phyloP scores from a whole-genome alignment of 352 stramenopile genomes.

The Globisporangium cystogenes region DNA sequence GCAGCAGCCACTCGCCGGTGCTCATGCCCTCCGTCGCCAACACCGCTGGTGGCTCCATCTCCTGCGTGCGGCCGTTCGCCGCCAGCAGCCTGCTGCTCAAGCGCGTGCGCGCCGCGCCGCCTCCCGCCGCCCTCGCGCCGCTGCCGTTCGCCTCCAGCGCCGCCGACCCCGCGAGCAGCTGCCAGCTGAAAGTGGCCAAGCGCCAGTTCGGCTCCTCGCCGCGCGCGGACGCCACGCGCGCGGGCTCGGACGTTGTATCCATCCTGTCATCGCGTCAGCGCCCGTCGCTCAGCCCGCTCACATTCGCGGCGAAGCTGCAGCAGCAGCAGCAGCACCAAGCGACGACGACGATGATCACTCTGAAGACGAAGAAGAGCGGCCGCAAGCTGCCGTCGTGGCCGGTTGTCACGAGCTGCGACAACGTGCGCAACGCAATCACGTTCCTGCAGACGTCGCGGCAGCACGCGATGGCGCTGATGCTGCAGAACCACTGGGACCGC shows the following conservation, averaged over 20 bases:
- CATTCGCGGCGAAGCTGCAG: not conserved
- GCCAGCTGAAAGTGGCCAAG: conserved; percentile 49
- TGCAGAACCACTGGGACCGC: conserved; percentile 77
- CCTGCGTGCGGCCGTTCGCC: conserved; percentile 24
- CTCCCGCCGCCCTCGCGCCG: conserved; percentile 20
- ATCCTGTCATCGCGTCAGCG: conserved; percentile 10
- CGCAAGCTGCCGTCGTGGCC: conserved; percentile 25
- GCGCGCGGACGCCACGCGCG: conserved; percentile 18
- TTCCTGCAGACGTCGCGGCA: conserved; percentile 66
- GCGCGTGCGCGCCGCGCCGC: conserved; percentile 22
- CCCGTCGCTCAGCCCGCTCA: conserved; percentile 8
- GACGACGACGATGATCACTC: not conserved
- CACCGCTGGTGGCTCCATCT: not conserved
- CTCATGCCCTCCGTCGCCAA: conserved; percentile 9
- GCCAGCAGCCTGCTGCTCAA: conserved; percentile 36
- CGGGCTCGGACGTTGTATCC: conserved; percentile 8
- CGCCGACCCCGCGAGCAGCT: conserved; percentile 18
- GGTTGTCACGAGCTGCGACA: conserved; percentile 42
- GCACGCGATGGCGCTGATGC: conserved; percentile 68
- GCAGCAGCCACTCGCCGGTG: conserved; percentile 24
- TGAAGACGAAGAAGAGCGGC: not conserved
- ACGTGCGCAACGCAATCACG: conserved; percentile 53
- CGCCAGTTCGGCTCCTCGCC: conserved; percentile 41
- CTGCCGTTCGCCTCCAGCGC: conserved; percentile 3
- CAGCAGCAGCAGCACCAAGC: not conserved